Base-by-base conservation (phyloP, 208 protist genomes). In the Trypanosomatidae sp. region DNA sequence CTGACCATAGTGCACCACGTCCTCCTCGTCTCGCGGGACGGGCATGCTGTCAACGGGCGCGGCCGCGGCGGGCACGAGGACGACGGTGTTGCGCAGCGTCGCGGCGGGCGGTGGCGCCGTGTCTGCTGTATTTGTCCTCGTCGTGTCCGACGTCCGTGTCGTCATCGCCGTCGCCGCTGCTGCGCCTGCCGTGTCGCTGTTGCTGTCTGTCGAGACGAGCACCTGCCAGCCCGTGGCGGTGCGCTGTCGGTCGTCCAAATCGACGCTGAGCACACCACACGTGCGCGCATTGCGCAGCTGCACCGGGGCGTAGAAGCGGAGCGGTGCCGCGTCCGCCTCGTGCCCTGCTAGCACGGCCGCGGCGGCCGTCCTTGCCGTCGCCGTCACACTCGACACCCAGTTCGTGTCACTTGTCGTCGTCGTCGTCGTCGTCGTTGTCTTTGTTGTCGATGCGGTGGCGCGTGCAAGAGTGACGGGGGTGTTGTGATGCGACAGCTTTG, bases 1-100 rank as follows among this genome's bases (percentile, higher is more conserved):
- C 57, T 94, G 81, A 0, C 79, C 79, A 56, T 94, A 94, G 60
- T 92, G 82, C 21, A 94, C 73, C n/a, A 94, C 41, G 33, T 84
- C 67, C 52, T 60, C 53, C 66, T 94, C 85, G 21, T 71, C 81
- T n/a, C 60, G 37, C 1, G 82, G 82, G 20, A 72, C 65, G 1
- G 78, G 59, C 26, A 77, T 76, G 46, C 62, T 73, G 37, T 85
- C 76, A n/a, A 70, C 79, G 7, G 68, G 72, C 3, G 72, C 68
- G 33, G 74, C 69, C 6, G 73, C 71, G 19, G 77, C 66, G 0
- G 78, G 78, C 18, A 74, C 65, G 13, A 94, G 41, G n/a, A 87
- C 44, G 25, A 86, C 70, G 6, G 65, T 80, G 52, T 65, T 88
- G 23, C 83, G 66, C 51, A 80, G 57, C 46, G 65, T 74, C 15